phyloP scores from a whole-genome alignment of 768 basidiomycete species.

The Podaxis rugospora region DNA sequence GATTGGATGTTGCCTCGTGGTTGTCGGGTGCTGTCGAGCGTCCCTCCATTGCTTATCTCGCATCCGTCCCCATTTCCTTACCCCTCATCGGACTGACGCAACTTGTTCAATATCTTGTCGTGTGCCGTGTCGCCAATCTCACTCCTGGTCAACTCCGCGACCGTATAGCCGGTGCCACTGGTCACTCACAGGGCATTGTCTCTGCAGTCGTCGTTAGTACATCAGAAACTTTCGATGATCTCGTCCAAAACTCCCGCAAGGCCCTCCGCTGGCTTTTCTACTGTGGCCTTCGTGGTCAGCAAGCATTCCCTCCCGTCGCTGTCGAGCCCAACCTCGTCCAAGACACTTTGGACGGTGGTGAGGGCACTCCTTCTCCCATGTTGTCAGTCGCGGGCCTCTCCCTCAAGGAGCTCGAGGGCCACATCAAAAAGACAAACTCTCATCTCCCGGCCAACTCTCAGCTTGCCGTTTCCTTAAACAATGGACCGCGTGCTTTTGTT shows the following conservation, averaged over 20 bases:
- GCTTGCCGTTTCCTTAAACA: conserved; percentile 85
- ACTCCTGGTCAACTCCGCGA: conserved; percentile 78
- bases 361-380: conserved; percentile 94
- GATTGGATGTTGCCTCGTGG: conserved; percentile 83
- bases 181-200: conserved; percentile 96
- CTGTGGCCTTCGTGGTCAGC: conserved; percentile 88
- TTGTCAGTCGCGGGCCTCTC: conserved; percentile 81
- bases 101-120: conserved; percentile 85
- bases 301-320: conserved; percentile 89
- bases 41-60: conserved; percentile 82
- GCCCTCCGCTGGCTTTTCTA: conserved; percentile 92
- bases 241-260: conserved; percentile 72
- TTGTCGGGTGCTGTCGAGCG: conserved; percentile 64
- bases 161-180: conserved; percentile 82
- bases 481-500: conserved; percentile 87
- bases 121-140: conserved; percentile 69
- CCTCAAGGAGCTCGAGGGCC: conserved; percentile 70
- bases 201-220: conserved; percentile 89
- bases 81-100: conserved; percentile 97
- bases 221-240: conserved; percentile 70
- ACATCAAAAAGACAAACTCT: conserved; percentile 84
- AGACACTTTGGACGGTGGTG: conserved; percentile 87
- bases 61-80: conserved; percentile 89
- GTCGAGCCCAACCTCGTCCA: conserved; percentile 85
- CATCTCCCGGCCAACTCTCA: conserved; percentile 77